Evolutionary conservation across 352 stramenopile genomes (phyloP), one percentile per base, ranked within the genome.

Genomic region (Peronospora destructor): DNA sequence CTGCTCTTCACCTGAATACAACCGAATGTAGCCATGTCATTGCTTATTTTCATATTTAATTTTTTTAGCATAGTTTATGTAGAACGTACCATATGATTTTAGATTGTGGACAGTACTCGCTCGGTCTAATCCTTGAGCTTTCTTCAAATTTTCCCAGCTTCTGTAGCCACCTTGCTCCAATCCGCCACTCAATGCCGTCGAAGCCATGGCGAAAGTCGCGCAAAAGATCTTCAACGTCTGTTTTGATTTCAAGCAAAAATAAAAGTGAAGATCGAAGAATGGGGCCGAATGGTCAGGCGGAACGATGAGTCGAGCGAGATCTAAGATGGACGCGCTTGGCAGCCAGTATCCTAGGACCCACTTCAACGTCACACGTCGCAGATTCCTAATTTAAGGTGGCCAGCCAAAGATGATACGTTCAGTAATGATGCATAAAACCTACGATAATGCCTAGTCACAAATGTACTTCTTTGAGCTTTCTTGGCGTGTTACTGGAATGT

Each of bases 61-160:
- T 2, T 11, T 30, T 30, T 10, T 10, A 12, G 10, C 28, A 32
- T 26, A 4, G 23, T 3, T 26, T 26, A 0, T 32, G 6, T 12
- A 23, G 12, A 19, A n/a, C 9, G 16, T 34, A 85, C 76, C 66
- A 56, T 85, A 76, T 43, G 75, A 84, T 45, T 84, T 67, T 13
- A 87, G 54, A 49, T 85, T 78, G 45, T 85, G 71, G 56, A 76
- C 64, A 43, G 76, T 87, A 45, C 68, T 87, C 19, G 73, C 79
- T 21, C 76, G 76, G 59, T 83, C 72, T 38, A 87, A 64, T 16
- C 76, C 72, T 21, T 84, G 69, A 11, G 71, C 64, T 33, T 54
- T 48, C 57, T 85, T 87, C 55, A 84, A 34, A n/a, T 81, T 66
- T 35, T 76, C 73, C 76, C 76, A 87, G 38, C 64, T 74, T 35